phyloP scores from a whole-genome alignment of 2,329 filamentous ascomycete genomes.

The Colletotrichum phormii region DNA sequence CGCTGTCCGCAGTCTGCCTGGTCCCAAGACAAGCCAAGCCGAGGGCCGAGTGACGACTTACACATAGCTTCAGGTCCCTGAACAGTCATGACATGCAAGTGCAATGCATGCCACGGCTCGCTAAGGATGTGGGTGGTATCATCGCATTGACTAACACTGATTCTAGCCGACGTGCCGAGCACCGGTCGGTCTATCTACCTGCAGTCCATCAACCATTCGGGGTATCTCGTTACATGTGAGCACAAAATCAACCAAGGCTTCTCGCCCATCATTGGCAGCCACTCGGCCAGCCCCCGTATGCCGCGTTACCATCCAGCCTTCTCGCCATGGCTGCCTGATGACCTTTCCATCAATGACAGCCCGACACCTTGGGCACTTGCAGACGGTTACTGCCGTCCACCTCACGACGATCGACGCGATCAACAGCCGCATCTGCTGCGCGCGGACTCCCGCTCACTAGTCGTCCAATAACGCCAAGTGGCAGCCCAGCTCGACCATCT shows the following conservation, averaged over 20 bases:
- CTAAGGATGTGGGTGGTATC: background rate
- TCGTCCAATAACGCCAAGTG: constrained; percentile 23
- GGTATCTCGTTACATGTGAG: constrained; percentile 34
- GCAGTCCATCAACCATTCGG: constrained; percentile 22
- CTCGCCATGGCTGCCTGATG: constrained; percentile 6
- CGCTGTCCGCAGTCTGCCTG: background rate
- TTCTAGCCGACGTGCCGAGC: constrained; percentile 22
- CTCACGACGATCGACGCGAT: constrained; percentile 29
- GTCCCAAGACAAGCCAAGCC: constrained; percentile 3
- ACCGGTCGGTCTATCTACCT: constrained; percentile 15
- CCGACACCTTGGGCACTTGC: constrained; percentile 2
- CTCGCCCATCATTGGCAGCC: constrained; percentile 24
- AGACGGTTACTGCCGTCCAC: constrained; percentile 28
- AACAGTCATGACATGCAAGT: background rate
- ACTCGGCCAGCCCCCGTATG: background rate
- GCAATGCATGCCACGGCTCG: background rate
- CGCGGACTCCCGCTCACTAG: background rate
- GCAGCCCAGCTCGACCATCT: constrained; percentile 9
- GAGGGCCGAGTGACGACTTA: constrained; percentile 4
- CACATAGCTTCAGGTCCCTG: background rate
- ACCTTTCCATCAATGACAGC: constrained; percentile 15
- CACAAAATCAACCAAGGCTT: constrained; percentile 19
- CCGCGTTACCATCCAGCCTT: constrained; percentile 10
- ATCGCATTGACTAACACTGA: constrained; percentile 29
- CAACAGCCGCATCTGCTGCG: constrained; percentile 31